Conservation (phyloP, 805 yeast genomes). For the Saccharomycopsis guyanensis region DNA sequence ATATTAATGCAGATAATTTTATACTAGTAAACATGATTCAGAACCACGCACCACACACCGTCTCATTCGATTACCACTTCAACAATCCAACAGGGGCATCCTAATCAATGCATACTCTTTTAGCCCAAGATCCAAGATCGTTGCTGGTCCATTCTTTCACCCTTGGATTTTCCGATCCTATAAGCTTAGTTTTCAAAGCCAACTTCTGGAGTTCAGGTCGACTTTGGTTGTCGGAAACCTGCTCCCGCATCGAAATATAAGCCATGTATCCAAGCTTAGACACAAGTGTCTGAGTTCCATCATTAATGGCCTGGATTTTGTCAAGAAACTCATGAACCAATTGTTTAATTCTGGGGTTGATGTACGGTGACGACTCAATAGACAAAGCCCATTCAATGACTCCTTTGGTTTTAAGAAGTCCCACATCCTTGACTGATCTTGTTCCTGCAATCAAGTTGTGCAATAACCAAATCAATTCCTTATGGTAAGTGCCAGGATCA, state of each 20-base stretch:
- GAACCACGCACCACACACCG: too few relatives aligned
- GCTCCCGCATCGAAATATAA: conserved; percentile 17
- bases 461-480: conserved; percentile 62
- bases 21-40: too few relatives aligned
- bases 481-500: conserved; percentile 44
- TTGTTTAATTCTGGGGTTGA: conserved; percentile 33
- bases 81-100: too few relatives aligned
- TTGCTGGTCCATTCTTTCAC: conserved; percentile 52
- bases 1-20: too few relatives aligned
- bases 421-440: conserved; percentile 43
- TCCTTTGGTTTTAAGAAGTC: conserved; percentile 42
- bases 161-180: conserved; percentile 44
- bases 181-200: conserved; percentile 35
- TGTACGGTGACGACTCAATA: conserved; percentile 44
- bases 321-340: conserved; percentile 37
- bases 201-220: conserved; percentile 40
- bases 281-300: conserved; percentile 50
- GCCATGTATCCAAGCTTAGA: conserved; percentile 48
- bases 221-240: conserved; percentile 27
- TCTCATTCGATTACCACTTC: too few relatives aligned
- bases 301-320: conserved; percentile 41
- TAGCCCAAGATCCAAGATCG: conserved; percentile 40
- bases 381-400: conserved; percentile 64
- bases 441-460: conserved; percentile 41
- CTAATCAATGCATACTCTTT: conserved; percentile 29